Percentiles rank a stretch among this genome's conserved stretches.
phyloP scores from a whole-genome alignment of 441 rosid species.

The California macrophylla region DNA sequence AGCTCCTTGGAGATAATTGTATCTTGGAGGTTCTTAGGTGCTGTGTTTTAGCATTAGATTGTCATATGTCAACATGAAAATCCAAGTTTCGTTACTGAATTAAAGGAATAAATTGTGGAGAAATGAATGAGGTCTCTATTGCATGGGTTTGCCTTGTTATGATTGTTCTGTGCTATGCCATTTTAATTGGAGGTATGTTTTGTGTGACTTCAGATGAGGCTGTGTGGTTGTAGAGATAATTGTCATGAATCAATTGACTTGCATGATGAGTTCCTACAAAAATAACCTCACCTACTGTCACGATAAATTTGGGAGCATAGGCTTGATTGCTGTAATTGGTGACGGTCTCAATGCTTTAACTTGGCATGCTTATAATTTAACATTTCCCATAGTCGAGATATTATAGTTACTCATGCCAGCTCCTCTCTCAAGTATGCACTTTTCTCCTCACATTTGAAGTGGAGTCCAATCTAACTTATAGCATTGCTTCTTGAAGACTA shows the following conservation, averaged over 20 bases:
- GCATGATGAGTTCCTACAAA: not conserved
- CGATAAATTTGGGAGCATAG: not conserved
- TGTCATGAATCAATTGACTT: not conserved
- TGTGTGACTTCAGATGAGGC: not conserved
- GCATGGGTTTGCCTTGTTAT: not conserved
- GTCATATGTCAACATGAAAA: not conserved
- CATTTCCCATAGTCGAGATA: not conserved
- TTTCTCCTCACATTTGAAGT: not conserved
- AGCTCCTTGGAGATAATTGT: not conserved
- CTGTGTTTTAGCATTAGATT: not conserved
- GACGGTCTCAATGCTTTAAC: not conserved
- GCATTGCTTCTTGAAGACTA: not conserved
- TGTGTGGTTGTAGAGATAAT: not conserved
- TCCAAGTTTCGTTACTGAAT: not conserved
- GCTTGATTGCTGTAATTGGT: not conserved
- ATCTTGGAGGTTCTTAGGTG: not conserved
- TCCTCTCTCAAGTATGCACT: not conserved
- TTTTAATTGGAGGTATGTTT: not conserved
- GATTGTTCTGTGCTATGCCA: not conserved
- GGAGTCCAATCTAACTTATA: too few relatives aligned
- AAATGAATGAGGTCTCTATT: slow-evolving; percentile 2
- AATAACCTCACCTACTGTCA: not conserved
- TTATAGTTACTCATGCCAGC: not conserved
- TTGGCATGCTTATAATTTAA: not conserved
- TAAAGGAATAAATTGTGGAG: not conserved